Percentiles rank a stretch among this genome's conserved stretches.
These are phyloP conservation scores for Fusarium devonianum DNA, from an alignment of 2,329 filamentous ascomycete genomes.

Conservation along the genomic window DNA sequence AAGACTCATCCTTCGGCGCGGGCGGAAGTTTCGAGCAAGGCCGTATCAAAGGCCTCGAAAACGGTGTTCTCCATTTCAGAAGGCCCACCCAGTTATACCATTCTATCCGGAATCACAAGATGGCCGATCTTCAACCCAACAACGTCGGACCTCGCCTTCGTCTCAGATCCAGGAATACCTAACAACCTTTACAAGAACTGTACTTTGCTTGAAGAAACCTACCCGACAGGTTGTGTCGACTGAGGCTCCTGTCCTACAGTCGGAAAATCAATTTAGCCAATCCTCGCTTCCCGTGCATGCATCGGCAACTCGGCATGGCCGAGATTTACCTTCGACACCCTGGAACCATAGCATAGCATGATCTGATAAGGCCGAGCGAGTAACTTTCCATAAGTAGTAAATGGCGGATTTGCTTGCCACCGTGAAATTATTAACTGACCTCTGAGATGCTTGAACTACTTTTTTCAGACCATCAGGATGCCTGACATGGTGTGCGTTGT, in stretches of 20 bases:
- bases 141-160: background rate
- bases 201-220: background rate
- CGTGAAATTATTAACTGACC: background rate
- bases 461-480: too few species aligned
- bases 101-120: background rate
- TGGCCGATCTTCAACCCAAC: background rate
- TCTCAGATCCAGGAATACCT: background rate
- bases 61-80: slow-evolving; percentile 29
- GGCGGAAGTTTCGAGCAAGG: slow-evolving; percentile 11
- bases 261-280: slow-evolving; percentile 32
- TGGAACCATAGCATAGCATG: slow-evolving; percentile 12
- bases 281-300: slow-evolving; percentile 4
- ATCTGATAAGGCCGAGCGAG: slow-evolving; percentile 16
- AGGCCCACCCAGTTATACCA: slow-evolving; percentile 1
- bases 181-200: background rate
- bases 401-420: slow-evolving; percentile 3
- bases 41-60: slow-evolving; percentile 24
- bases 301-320: slow-evolving; percentile 26
- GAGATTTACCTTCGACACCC: background rate
- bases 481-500: too few species aligned
- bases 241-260: background rate
- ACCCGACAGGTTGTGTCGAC: slow-evolving; percentile 6
- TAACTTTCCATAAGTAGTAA: slow-evolving; percentile 1
- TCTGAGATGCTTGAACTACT: too few species aligned
- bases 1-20: slow-evolving; percentile 8